Evolutionary conservation across 352 stramenopile species (phyloP).

Genomic region (Pythium volutum): DNA sequence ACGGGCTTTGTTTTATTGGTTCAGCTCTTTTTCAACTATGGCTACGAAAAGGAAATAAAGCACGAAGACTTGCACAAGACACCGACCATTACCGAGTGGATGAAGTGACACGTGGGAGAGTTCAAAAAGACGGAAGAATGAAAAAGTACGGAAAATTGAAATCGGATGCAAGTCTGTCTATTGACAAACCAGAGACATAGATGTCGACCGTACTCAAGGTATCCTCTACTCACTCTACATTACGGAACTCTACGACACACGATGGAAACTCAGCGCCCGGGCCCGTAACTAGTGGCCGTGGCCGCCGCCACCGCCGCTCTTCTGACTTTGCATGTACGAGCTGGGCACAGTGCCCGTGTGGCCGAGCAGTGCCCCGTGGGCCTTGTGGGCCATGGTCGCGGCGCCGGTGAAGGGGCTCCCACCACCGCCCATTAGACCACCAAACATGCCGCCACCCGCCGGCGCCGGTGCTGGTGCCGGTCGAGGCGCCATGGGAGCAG

Average conservation of each 20-base stretch:
- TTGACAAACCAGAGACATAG: too few relatives aligned
- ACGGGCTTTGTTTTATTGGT: background rate
- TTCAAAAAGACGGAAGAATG: too few relatives aligned
- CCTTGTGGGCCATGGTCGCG: slow-evolving; percentile 12
- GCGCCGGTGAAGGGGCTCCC: slow-evolving; percentile 4
- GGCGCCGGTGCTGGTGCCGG: background rate
- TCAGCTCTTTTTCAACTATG: slow-evolving; percentile 87
- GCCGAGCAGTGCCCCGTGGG: slow-evolving; percentile 10
- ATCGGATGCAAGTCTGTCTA: background rate
- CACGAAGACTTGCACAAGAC: slow-evolving; percentile 57
- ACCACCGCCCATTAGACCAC: slow-evolving; percentile 4
- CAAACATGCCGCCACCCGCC: slow-evolving; percentile 3
- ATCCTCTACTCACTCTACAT: background rate
- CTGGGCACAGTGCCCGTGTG: slow-evolving; percentile 19
- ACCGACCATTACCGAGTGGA: slow-evolving; percentile 62
- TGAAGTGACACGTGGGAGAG: slow-evolving; percentile 46
- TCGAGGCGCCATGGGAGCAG: background rate
- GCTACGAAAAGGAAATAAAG: slow-evolving; percentile 71
- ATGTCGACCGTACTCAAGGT: too few relatives aligned
- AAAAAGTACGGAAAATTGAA: background rate
- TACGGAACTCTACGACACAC: background rate
- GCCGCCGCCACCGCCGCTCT: background rate
- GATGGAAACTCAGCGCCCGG: background rate
- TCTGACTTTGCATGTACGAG: slow-evolving; percentile 21
- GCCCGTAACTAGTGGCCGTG: slow-evolving; percentile 13